Conservation (phyloP, 1,284 basidiomycete genomes). For the Sanghuangporus sanghuang region DNA sequence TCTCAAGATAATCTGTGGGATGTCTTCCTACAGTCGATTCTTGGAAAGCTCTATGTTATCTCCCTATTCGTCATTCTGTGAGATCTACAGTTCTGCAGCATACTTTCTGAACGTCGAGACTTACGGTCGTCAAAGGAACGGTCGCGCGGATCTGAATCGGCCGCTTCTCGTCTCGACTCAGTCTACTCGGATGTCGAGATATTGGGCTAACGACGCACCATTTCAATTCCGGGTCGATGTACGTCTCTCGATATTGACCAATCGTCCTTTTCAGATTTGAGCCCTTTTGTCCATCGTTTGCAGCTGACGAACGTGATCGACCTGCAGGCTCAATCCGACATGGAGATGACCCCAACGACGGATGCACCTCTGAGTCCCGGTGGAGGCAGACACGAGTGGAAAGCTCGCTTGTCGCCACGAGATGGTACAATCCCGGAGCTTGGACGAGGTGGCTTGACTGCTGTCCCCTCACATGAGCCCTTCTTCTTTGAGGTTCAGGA, state of each 20-base stretch:
- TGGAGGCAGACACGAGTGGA: background rate
- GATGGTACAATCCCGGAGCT: background rate
- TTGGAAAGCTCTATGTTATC: conserved; percentile 31
- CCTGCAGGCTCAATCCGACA: background rate
- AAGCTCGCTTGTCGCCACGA: background rate
- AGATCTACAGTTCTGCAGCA: conserved; percentile 1
- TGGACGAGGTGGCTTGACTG: background rate
- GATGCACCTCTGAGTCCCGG: background rate
- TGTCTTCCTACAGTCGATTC: conserved; percentile 27
- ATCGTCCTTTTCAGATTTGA: background rate
- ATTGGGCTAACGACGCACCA: conserved; percentile 4
- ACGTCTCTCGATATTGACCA: background rate
- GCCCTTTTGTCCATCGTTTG: background rate
- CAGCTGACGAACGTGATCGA: conserved; percentile 10
- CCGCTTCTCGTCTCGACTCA: background rate
- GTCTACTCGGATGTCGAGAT: conserved; percentile 5
- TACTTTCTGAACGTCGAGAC: background rate
- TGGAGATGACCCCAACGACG: background rate
- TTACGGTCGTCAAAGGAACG: conserved; percentile 9
- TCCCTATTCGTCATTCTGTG: conserved; percentile 30
- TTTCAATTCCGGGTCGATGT: conserved; percentile 9
- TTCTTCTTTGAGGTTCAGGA: background rate
- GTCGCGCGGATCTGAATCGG: conserved; percentile 11
- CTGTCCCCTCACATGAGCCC: background rate
- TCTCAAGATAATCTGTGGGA: conserved; percentile 28